Evolutionary conservation across 106 monocot genomes (phyloP), one percentile per base, ranked within the genome.

Genomic region (Dioscorea alata): DNA sequence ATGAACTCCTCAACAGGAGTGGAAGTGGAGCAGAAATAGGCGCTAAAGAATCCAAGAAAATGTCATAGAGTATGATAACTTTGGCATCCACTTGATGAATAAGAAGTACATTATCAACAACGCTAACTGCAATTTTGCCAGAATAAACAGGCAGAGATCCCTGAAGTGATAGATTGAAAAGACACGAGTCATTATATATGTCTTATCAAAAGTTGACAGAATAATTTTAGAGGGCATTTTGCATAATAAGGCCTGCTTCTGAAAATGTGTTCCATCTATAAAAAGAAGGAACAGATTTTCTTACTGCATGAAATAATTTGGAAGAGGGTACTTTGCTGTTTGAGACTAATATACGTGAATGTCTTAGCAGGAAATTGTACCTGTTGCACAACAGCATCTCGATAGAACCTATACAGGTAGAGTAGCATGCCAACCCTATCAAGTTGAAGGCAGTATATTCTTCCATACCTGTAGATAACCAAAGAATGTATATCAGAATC

Each of bases 21-120:
- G 97, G 97, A 75, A 99, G 91, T 9, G 97, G 97, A 78, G 97
- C 97, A 68, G 92, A 92, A 71, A 97, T 71, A 49, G 97, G 97
- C 28, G 80, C 72, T 48, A 89, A 65, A 12, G 80, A 90, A 69
- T 99, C 87, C 22, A 87, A 65, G 79, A 87, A 99, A 23, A 99
- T 32, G 35, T 99, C 97, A 72, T 99, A 99, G 14, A 99, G 71
- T 77, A 99, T 82, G 59, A 99, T 84, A 63, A 99, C 92, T 78
- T 90, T 99, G 57, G 97, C 87, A 85, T 92, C 97, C 23, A 99
- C 67, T 90, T 99, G 97, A 76, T 99, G 97, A 34, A 89, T 82
- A 68, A 99, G 78, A 73, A 92, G 73, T 33, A 99, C 87, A 80
- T 99, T 99, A 68, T 99, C 92, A 60, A 99, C 83, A 49, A 84